These are phyloP conservation scores for Cladosporium sp. DNA, from an alignment of 2,329 filamentous ascomycete genomes.

Conservation along the genomic window DNA sequence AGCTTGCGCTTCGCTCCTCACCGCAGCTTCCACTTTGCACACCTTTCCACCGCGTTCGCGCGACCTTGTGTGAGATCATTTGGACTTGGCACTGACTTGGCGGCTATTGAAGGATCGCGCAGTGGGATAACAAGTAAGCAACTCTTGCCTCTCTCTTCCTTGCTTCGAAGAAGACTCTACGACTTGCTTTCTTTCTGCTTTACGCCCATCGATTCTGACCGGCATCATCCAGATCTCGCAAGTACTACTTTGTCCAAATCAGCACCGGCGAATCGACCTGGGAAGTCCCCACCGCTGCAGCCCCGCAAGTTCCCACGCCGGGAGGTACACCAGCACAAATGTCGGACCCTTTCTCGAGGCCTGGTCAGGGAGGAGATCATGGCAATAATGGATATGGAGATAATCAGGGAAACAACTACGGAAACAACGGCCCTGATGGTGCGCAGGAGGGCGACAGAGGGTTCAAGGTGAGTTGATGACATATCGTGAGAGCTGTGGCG, in stretches of 20 bases:
- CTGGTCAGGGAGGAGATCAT: conserved; percentile 27
- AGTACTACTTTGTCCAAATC: conserved; percentile 48
- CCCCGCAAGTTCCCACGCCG: conserved; percentile 43
- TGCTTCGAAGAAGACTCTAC: not conserved
- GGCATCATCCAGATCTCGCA: conserved; percentile 36
- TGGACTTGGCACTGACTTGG: conserved; percentile 40
- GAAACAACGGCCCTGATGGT: conserved; percentile 13
- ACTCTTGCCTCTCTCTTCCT: not conserved
- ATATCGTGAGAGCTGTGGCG: not conserved
- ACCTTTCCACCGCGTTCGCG: conserved; percentile 22
- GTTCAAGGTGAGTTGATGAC: conserved; percentile 17
- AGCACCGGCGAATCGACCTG: conserved; percentile 46
- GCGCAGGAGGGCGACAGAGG: conserved; percentile 29
- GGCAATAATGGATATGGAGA: conserved; percentile 14
- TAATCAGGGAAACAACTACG: conserved; percentile 12
- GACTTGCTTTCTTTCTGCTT: not conserved
- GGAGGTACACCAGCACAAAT: conserved; percentile 41
- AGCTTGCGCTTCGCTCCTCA: conserved; percentile 7
- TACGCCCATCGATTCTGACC: conserved; percentile 21
- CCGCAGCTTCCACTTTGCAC: conserved; percentile 20
- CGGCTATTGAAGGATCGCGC: conserved; percentile 41
- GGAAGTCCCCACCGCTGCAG: conserved; percentile 43
- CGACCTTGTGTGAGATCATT: conserved; percentile 19
- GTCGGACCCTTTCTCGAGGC: conserved; percentile 39
- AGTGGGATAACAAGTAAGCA: conserved; percentile 45